phyloP scores from a whole-genome alignment of 2,329 filamentous ascomycete species.

The Aspergillus neoniger region DNA sequence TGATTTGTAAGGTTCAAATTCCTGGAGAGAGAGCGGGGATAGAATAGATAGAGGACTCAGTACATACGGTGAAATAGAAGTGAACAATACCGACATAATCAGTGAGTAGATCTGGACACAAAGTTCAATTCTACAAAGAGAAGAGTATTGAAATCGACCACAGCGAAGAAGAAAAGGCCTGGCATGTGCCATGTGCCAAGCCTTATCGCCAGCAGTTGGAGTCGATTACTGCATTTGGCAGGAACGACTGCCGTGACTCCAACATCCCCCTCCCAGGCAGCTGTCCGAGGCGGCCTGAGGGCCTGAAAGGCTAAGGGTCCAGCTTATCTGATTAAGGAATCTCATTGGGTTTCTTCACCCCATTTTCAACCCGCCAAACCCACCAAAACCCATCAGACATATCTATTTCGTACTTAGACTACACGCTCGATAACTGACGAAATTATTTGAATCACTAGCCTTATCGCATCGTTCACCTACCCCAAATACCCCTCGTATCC shows the following conservation, averaged over 20 bases:
- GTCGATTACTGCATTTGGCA: background rate
- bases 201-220: background rate
- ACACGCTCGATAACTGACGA: background rate
- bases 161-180: background rate
- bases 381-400: background rate
- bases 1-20: background rate
- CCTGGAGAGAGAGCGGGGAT: background rate
- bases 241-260: background rate
- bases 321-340: too few relatives aligned
- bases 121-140: too few relatives aligned
- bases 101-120: background rate
- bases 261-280: background rate
- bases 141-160: background rate
- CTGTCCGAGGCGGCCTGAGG: background rate
- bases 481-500: background rate
- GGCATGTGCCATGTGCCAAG: background rate
- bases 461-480: background rate
- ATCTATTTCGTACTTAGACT: too few relatives aligned
- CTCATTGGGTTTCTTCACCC: background rate
- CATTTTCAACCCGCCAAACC: background rate
- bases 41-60: background rate
- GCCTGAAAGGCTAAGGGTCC: background rate
- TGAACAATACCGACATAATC: conserved; percentile 33
- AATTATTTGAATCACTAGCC: background rate
- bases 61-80: conserved; percentile 31